Evolutionary conservation across 371 early-diverging fungal species (phyloP), one percentile per base, ranked within the genome.

Genomic region (Dichotomocladium elegans): DNA sequence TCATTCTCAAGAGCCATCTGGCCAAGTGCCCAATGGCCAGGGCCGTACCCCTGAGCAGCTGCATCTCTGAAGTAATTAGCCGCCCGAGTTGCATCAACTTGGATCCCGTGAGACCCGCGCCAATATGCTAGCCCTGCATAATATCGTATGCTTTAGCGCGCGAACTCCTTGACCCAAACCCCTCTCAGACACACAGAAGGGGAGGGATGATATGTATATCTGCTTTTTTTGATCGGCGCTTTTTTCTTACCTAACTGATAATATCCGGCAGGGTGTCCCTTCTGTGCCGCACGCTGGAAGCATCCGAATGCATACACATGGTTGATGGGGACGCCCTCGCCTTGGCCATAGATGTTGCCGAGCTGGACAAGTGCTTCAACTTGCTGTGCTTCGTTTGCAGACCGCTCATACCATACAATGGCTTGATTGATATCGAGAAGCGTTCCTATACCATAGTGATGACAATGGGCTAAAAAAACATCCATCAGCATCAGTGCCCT

Each of bases 251-350:
- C 59, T 53, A 74, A 57, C 26, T 64, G 63, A 37, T 66, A 69
- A 28, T 74, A 69, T 2, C 66, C 75, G 54, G 70, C 72, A 0
- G 71, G 43, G 41, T 71, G 63, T 6, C 67, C 69, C 42, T 33
- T 50, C 25, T 68, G 66, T 11, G 61, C 68, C 37, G 47, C 48
- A 22, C 46, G 34, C 47, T 61, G 55, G 29, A 53, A 63, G 22
- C 58, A 52, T 10, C 57, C 47, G 22, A 61, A 33, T 5, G 73
- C 62, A 15, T 44, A 48, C 17, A 5, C 10, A 5, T 47, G 24
- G 24, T 70, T 50, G 25, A 54, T 35, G 24, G 41, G 10, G 15
- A 53, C 53, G 24, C 34, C 47, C 8, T 24, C 21, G 10, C 59
- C 62, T 34, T 65, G 45, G 25, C 64, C 59, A 33, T 57, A 68